phyloP scores from a whole-genome alignment of 1,284 basidiomycete genomes.

The Austroboletus olivaceoglutinosus region DNA sequence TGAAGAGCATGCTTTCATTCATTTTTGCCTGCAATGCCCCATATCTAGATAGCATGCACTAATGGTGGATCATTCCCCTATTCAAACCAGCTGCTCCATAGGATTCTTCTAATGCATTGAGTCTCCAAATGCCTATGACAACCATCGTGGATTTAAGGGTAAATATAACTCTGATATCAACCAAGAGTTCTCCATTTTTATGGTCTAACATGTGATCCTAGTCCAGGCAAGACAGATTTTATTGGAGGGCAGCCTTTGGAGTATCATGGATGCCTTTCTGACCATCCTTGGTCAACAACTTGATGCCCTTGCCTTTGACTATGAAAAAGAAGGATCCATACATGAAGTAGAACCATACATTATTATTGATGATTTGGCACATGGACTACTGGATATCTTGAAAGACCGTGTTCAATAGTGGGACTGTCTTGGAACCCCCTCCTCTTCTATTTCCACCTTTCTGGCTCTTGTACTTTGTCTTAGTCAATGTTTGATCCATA shows the following conservation, averaged over 20 bases:
- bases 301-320: conserved; percentile 16
- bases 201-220: conserved; percentile 14
- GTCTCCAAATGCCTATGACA: conserved; percentile 7
- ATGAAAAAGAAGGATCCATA: conserved; percentile 25
- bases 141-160: background rate
- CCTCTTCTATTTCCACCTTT: background rate
- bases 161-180: conserved; percentile 8
- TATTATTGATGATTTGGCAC: background rate
- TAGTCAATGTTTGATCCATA: background rate
- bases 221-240: background rate
- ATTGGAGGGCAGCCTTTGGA: background rate
- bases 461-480: conserved; percentile 7
- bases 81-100: conserved; percentile 8
- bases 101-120: conserved; percentile 8
- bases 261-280: background rate
- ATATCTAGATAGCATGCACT: conserved; percentile 6
- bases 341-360: background rate
- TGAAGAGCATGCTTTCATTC: background rate
- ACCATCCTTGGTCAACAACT: conserved; percentile 11
- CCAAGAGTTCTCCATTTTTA: conserved; percentile 8
- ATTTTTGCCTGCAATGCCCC: conserved; percentile 13
- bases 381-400: conserved; percentile 2
- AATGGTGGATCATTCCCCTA: background rate
- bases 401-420: background rate
- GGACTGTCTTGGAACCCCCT: no score